Evolutionary conservation across 805 yeast genomes (phyloP).

Genomic region (Naumovozyma castellii): DNA sequence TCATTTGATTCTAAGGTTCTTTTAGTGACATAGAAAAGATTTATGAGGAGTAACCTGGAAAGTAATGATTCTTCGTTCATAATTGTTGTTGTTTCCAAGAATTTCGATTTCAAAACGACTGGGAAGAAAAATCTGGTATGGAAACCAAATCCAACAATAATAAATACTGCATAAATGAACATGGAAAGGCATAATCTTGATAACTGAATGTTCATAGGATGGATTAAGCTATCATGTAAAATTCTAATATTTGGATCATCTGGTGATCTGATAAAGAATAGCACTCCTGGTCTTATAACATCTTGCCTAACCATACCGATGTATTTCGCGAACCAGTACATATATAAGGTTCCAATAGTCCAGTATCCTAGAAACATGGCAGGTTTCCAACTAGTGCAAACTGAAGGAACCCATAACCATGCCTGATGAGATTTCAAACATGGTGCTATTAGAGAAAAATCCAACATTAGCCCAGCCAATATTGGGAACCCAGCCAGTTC

Average conservation of each 20-base stretch:
- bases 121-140: conserved; percentile 44
- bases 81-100: conserved; percentile 4
- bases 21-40: conserved; percentile 29
- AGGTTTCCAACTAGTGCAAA: conserved; percentile 18
- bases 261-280: conserved; percentile 86
- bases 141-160: conserved; percentile 64
- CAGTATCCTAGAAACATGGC: conserved; percentile 37
- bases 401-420: conserved; percentile 16
- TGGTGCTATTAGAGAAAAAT: conserved; percentile 41
- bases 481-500: conserved; percentile 83
- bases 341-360: conserved; percentile 72
- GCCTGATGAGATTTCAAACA: conserved; percentile 12
- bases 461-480: conserved; percentile 72
- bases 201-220: conserved; percentile 63
- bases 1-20: conserved; percentile 20
- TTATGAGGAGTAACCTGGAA: conserved; percentile 29
- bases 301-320: conserved; percentile 71
- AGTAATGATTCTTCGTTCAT: conserved; percentile 5
- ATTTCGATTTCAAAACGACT: conserved; percentile 23
- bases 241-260: conserved; percentile 87
- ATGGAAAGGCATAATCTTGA: conserved; percentile 66
- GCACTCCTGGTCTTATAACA: conserved; percentile 77
- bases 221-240: conserved; percentile 75
- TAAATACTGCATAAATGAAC: conserved; percentile 62
- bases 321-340: conserved; percentile 78